Base-by-base conservation (phyloP, 2,329 filamentous ascomycete genomes). In the Rachicladosporium sp. region DNA sequence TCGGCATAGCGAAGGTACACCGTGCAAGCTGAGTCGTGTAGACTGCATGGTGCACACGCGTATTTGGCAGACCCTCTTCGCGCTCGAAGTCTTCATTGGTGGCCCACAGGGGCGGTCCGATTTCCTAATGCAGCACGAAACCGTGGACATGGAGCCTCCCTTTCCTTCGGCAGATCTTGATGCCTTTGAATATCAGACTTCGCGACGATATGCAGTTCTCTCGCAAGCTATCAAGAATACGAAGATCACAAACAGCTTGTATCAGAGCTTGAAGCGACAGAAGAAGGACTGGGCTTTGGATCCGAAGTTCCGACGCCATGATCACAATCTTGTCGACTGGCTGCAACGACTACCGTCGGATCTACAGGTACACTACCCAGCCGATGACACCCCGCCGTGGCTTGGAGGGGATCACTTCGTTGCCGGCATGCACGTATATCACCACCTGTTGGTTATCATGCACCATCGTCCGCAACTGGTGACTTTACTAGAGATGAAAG, bases 11-110 rank as follows among this genome's bases (percentile, higher is more conserved):
- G 83, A 81, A 13, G 47, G 42, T 29, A 73, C 73, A 38, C 59
- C 72, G 1, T 96, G 91, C 56, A 78, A 74, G 4, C 78, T 78
- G 11, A 72, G 69, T 42, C 67, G 74, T 1, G 68, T 77, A 5
- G 89, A 96, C 37, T 96, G 89, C 56, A 69, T 84, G 43, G 76
- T 87, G 19, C 88, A 87, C 55, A 93, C 79, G 10, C 74, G 89
- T 34, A 76, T 95, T 27, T 96, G 89, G 89, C 88, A 95, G 58
- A 80, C 79, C 1, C 73, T 93, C 7, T 82, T 93, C 55, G 69
- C 85, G 13, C 80, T 86, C 46, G 89, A 96, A 62, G 73, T 88
- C 32, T 93, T 96, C 83, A 80, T 95, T 50, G 89, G 89, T 41
- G 87, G 82, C 12, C 85, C 89, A 2, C 88, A 96, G 77, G 89